Evolutionary conservation across 1,284 basidiomycete genomes (phyloP).

Genomic region (Ceratobasidium sp.): DNA sequence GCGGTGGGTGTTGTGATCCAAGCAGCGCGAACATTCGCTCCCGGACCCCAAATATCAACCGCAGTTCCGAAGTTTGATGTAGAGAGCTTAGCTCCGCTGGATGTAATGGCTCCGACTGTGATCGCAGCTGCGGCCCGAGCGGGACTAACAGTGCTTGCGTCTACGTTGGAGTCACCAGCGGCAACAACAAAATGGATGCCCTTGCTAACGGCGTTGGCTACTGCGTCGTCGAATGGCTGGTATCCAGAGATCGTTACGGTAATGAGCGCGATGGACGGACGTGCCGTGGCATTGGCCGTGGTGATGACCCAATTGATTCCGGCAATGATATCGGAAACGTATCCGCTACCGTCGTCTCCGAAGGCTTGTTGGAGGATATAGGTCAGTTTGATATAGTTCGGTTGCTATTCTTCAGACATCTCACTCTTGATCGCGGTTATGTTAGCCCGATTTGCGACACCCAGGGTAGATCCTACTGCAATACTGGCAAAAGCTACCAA

Average conservation of each 20-base stretch:
- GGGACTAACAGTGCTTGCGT: conserved; percentile 25
- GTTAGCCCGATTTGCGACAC: conserved; percentile 36
- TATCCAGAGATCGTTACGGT: conserved; percentile 1
- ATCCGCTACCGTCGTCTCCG: conserved; percentile 30
- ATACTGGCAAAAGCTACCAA: neutral
- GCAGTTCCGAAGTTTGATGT: conserved; percentile 33
- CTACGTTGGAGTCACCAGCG: conserved; percentile 9
- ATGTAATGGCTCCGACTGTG: conserved; percentile 30
- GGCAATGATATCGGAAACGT: conserved; percentile 36
- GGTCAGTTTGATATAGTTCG: neutral
- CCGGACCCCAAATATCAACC: conserved; percentile 40
- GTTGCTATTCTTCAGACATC: neutral
- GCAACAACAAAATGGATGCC: conserved; percentile 43
- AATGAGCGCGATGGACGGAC: conserved; percentile 14
- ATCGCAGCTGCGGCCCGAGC: conserved; percentile 16
- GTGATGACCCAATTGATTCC: conserved; percentile 41
- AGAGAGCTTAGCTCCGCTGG: conserved; percentile 12
- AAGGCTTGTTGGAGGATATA: neutral
- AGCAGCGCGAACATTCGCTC: conserved; percentile 16
- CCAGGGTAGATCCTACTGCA: conserved; percentile 21
- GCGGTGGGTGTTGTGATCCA: conserved; percentile 22
- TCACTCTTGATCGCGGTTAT: conserved; percentile 30
- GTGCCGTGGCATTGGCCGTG: conserved; percentile 3
- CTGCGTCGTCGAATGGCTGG: conserved; percentile 5
- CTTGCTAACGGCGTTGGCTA: conserved; percentile 1